phyloP scores from a whole-genome alignment of 768 basidiomycete species.

The Panellus pusillus region DNA sequence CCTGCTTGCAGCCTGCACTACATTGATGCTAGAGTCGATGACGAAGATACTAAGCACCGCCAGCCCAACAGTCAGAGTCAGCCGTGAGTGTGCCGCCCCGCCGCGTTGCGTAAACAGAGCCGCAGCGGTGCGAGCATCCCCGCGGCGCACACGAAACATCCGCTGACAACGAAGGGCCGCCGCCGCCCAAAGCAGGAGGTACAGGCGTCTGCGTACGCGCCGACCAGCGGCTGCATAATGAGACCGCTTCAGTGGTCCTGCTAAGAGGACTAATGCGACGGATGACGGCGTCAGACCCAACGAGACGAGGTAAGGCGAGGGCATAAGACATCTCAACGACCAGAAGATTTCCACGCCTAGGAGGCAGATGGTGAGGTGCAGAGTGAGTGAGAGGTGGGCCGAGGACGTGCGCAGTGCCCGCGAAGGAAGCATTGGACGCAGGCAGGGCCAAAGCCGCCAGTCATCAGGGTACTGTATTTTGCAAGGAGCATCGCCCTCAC shows the following conservation, averaged over 20 bases:
- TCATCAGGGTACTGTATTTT: too few relatives aligned
- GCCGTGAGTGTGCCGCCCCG: slow-evolving; percentile 30
- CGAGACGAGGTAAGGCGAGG: slow-evolving; percentile 85
- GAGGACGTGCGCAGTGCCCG: slow-evolving; percentile 43
- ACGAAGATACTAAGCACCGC: slow-evolving; percentile 72
- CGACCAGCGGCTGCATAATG: slow-evolving; percentile 88
- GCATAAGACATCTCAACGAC: slow-evolving; percentile 96
- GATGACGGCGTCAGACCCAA: slow-evolving; percentile 83
- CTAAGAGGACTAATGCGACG: slow-evolving; percentile 91
- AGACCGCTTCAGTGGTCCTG: slow-evolving; percentile 89
- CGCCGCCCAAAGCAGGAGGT: slow-evolving; percentile 83
- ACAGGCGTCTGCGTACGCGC: slow-evolving; percentile 82
- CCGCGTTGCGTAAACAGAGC: slow-evolving; percentile 37
- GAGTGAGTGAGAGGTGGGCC: slow-evolving; percentile 70
- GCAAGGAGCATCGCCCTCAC: too few relatives aligned
- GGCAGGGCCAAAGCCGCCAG: too few relatives aligned
- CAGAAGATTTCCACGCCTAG: slow-evolving; percentile 88
- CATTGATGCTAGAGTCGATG: slow-evolving; percentile 67
- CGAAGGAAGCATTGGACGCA: too few relatives aligned
- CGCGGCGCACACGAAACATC: slow-evolving; percentile 60
- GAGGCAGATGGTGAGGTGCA: slow-evolving; percentile 77
- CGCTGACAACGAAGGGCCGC: slow-evolving; percentile 80
- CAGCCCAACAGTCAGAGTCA: slow-evolving; percentile 77
- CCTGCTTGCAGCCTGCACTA: too few relatives aligned
- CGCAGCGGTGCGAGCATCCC: slow-evolving; percentile 76